phyloP scores from a whole-genome alignment of 257 asterid species.

The Handroanthus guayacan region DNA sequence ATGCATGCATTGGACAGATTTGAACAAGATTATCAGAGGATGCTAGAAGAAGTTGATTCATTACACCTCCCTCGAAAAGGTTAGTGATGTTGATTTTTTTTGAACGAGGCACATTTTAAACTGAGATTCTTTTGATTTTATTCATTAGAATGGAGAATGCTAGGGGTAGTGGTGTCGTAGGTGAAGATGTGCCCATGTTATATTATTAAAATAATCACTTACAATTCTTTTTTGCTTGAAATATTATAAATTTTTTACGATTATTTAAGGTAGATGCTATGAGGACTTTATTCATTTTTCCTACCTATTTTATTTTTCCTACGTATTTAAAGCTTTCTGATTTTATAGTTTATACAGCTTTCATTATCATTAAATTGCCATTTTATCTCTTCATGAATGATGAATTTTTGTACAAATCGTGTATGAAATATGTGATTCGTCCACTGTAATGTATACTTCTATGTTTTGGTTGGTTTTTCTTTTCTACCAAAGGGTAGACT shows the following conservation, averaged over 20 bases:
- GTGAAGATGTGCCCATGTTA: neutral
- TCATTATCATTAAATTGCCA: no score
- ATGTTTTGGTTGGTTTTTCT: neutral
- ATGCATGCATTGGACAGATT: slow-evolving; percentile 71
- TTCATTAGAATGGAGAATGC: neutral
- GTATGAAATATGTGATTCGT: no score
- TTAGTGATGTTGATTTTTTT: slow-evolving; percentile 28
- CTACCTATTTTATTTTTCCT: no score
- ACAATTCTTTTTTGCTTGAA: neutral
- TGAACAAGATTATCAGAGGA: slow-evolving; percentile 68
- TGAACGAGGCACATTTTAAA: slow-evolving; percentile 4
- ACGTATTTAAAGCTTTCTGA: no score
- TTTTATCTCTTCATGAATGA: no score
- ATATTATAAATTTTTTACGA: no score
- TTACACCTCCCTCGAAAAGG: slow-evolving; percentile 71
- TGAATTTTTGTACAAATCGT: no score
- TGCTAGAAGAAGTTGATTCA: slow-evolving; percentile 68
- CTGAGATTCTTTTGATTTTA: slow-evolving; percentile 1
- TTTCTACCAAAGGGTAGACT: neutral
- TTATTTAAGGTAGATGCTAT: no score
- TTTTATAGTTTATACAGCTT: no score
- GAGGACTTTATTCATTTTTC: no score
- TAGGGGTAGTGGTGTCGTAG: neutral
- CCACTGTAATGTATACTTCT: no score
- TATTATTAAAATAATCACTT: neutral